phyloP scores from a whole-genome alignment of 257 asterid genomes.

The Echites panduratus region DNA sequence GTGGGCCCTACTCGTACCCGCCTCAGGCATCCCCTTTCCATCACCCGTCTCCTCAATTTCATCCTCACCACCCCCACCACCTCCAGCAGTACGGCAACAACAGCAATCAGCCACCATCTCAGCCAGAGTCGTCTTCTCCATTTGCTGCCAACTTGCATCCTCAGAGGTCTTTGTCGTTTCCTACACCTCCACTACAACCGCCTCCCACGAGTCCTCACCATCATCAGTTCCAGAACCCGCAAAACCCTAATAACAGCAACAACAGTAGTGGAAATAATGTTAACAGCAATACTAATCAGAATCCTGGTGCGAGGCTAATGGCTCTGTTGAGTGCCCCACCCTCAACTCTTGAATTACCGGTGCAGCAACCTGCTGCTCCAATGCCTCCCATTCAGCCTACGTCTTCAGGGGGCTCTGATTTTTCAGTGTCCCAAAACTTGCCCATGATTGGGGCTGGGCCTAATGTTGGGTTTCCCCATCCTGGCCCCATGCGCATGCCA shows the following conservation, averaged over 20 bases:
- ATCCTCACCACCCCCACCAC: conserved; percentile 22
- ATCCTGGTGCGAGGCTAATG: conserved; percentile 77
- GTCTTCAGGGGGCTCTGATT: conserved; percentile 66
- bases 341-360: conserved; percentile 31
- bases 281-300: conserved; percentile 12
- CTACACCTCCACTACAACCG: conserved; percentile 78
- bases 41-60: conserved; percentile 31
- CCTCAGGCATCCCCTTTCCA: conserved; percentile 51
- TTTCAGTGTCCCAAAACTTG: conserved; percentile 28
- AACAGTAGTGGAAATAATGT: background rate
- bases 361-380: conserved; percentile 37
- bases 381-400: conserved; percentile 47
- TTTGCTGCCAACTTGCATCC: conserved; percentile 41
- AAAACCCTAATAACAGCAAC: conserved; percentile 30
- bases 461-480: conserved; percentile 37
- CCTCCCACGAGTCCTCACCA: conserved; percentile 32
- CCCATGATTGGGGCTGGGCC: conserved; percentile 35
- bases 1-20: conserved; percentile 41
- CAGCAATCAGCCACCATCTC: conserved; percentile 32
- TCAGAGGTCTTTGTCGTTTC: conserved; percentile 79
- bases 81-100: conserved; percentile 40
- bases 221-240: conserved; percentile 45
- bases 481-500: conserved; percentile 64
- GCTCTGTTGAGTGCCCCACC: conserved; percentile 83
- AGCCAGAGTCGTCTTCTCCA: conserved; percentile 28